These are phyloP conservation scores for Chloridella minuta DNA, from an alignment of 352 stramenopile species.

Conservation along the genomic window DNA sequence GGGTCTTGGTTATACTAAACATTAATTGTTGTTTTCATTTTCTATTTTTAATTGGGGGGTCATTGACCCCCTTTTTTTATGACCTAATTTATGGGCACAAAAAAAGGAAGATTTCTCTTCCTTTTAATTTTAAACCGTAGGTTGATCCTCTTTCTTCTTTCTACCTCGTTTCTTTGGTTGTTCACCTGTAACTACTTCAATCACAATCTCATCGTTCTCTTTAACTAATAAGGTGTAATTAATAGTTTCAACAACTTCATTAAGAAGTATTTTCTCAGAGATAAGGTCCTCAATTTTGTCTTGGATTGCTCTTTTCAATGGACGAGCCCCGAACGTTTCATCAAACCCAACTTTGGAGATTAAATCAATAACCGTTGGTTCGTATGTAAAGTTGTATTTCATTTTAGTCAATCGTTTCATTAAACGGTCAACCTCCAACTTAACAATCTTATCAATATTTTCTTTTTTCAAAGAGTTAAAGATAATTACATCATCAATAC, in stretches of 20 bases:
- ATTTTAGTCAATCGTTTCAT: slow-evolving; percentile 45
- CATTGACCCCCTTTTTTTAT: no score
- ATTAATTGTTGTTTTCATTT: no score
- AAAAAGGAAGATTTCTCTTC: no score
- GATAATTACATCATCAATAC: slow-evolving; percentile 79
- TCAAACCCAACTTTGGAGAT: slow-evolving; percentile 65
- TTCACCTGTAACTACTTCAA: neutral
- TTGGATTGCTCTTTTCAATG: slow-evolving; percentile 73
- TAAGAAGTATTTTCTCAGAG: slow-evolving; percentile 2
- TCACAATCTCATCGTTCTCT: neutral
- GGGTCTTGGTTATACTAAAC: no score
- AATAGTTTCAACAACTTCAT: slow-evolving; percentile 12
- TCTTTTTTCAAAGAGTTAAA: slow-evolving; percentile 65
- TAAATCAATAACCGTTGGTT: slow-evolving; percentile 53
- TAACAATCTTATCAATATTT: slow-evolving; percentile 60
- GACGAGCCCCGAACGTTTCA: slow-evolving; percentile 64
- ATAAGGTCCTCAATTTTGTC: slow-evolving; percentile 21
- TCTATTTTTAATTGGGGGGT: no score
- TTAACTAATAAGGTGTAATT: neutral
- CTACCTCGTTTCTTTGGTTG: slow-evolving; percentile 6
- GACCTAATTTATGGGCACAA: no score
- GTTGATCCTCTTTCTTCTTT: slow-evolving; percentile 1
- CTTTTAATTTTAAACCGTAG: no score
- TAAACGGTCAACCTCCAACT: slow-evolving; percentile 57
- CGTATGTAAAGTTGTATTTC: slow-evolving; percentile 48